Conservation (phyloP, 1,139 yeast species). For the Sugiyamaella paludigena region DNA sequence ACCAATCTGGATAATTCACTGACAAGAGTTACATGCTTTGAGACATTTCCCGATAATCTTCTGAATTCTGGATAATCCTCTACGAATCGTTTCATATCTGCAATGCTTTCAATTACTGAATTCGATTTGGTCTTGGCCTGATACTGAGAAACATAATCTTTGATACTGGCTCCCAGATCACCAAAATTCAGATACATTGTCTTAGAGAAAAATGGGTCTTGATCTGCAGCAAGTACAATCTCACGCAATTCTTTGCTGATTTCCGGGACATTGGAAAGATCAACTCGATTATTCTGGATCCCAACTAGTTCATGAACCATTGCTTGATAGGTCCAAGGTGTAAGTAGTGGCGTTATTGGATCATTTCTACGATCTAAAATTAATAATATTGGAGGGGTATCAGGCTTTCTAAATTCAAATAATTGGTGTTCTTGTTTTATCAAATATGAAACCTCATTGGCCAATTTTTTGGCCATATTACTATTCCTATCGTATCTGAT, state of each 20-base stretch:
- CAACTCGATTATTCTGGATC: constrained; percentile 75
- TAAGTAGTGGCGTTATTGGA: constrained; percentile 85
- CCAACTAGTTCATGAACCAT: constrained; percentile 94
- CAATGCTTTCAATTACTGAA: constrained; percentile 67
- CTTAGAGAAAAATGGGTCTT: constrained; percentile 73
- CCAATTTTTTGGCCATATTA: constrained; percentile 59
- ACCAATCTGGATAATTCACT: constrained; percentile 74
- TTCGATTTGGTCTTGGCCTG: constrained; percentile 76
- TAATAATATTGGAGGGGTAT: constrained; percentile 72
- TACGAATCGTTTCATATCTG: constrained; percentile 85
- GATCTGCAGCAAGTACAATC: constrained; percentile 61
- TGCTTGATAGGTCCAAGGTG: constrained; percentile 98
- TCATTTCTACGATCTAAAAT: constrained; percentile 82
- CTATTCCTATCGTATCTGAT: constrained; percentile 74
- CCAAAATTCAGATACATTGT: constrained; percentile 91
- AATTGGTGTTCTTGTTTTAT: constrained; percentile 47
- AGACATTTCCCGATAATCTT: constrained; percentile 81
- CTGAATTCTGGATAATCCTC: constrained; percentile 93
- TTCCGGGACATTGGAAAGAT: constrained; percentile 49
- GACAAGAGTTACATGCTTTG: constrained; percentile 88
- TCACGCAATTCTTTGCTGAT: constrained; percentile 52
- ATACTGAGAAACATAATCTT: constrained; percentile 78
- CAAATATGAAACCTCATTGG: constrained; percentile 53
- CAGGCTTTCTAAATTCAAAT: constrained; percentile 61
- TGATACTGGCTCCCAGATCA: constrained; percentile 85